phyloP scores from a whole-genome alignment of 2,329 filamentous ascomycete genomes.

The Aspergillus clavatus region DNA sequence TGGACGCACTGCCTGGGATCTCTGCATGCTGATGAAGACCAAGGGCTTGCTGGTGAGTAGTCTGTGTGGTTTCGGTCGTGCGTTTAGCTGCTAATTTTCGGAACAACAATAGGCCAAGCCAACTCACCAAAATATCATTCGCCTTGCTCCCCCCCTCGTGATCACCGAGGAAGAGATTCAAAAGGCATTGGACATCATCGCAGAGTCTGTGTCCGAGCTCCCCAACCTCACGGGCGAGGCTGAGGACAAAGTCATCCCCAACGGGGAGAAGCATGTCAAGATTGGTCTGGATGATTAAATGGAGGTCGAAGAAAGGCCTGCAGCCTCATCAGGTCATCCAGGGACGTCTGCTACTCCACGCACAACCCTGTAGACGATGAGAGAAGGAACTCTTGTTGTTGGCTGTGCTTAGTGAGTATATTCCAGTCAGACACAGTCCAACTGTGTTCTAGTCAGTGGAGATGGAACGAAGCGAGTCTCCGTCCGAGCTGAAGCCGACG shows the following conservation, averaged over 20 bases:
- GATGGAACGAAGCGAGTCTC: too few species aligned
- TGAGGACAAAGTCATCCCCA: conserved; percentile 54
- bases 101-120: conserved; percentile 81
- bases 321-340: neutral
- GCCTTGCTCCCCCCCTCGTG: conserved; percentile 91
- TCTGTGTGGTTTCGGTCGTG: too few species aligned
- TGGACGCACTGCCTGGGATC: conserved; percentile 88
- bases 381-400: too few species aligned
- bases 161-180: conserved; percentile 85
- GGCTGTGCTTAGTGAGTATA: too few species aligned
- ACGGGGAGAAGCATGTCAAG: conserved; percentile 58
- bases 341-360: neutral
- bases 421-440: too few species aligned
- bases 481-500: too few species aligned
- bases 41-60: conserved; percentile 82
- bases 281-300: conserved; percentile 54
- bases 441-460: too few species aligned
- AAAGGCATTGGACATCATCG: conserved; percentile 72
- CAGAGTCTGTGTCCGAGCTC: conserved; percentile 74
- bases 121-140: conserved; percentile 97
- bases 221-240: conserved; percentile 59
- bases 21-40: conserved; percentile 91
- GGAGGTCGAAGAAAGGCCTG: neutral
- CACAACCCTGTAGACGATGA: too few species aligned
- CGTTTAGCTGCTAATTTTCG: neutral